These are phyloP conservation scores for Phialophora expanda DNA, from an alignment of 2,329 filamentous ascomycete genomes.

Conservation along the genomic window DNA sequence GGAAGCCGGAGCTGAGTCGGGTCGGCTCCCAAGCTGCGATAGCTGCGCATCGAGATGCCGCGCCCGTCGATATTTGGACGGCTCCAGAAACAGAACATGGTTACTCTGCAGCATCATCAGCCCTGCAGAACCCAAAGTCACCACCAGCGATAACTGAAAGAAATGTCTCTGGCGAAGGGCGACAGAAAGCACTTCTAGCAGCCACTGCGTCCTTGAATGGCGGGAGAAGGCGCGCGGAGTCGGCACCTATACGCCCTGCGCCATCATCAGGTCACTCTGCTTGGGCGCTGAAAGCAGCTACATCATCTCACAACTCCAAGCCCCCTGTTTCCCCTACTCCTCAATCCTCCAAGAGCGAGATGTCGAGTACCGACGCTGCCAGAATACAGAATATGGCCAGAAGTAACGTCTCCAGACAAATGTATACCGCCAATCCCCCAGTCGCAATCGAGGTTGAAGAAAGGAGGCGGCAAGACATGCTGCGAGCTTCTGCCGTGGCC, in stretches of 20 bases:
- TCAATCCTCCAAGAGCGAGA: slow-evolving; percentile 48
- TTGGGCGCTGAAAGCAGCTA: slow-evolving; percentile 74
- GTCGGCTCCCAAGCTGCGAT: slow-evolving; percentile 77
- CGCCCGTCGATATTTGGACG: slow-evolving; percentile 58
- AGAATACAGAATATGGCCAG: slow-evolving; percentile 67
- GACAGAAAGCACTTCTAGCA: slow-evolving; percentile 71
- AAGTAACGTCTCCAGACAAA: slow-evolving; percentile 71
- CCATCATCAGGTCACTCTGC: slow-evolving; percentile 52
- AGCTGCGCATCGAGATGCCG: slow-evolving; percentile 63
- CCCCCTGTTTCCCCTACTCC: slow-evolving; percentile 51
- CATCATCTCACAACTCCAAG: slow-evolving; percentile 61
- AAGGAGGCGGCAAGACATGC: slow-evolving; percentile 69
- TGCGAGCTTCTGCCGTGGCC: slow-evolving; percentile 81
- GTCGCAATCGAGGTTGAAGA: slow-evolving; percentile 76
- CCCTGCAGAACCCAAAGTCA: slow-evolving; percentile 61
- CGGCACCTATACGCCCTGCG: slow-evolving; percentile 58
- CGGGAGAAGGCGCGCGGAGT: slow-evolving; percentile 67
- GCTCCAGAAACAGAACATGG: slow-evolving; percentile 59
- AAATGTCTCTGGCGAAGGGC: slow-evolving; percentile 57
- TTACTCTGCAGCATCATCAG: slow-evolving; percentile 71
- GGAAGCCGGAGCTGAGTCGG: slow-evolving; percentile 67
- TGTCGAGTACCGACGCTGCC: slow-evolving; percentile 59
- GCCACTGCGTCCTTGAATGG: slow-evolving; percentile 76
- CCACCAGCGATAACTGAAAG: slow-evolving; percentile 54
- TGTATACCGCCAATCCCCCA: slow-evolving; percentile 78